Evolutionary conservation across 2,329 filamentous ascomycete species (phyloP).

Genomic region (Aspergillus viridinutans): DNA sequence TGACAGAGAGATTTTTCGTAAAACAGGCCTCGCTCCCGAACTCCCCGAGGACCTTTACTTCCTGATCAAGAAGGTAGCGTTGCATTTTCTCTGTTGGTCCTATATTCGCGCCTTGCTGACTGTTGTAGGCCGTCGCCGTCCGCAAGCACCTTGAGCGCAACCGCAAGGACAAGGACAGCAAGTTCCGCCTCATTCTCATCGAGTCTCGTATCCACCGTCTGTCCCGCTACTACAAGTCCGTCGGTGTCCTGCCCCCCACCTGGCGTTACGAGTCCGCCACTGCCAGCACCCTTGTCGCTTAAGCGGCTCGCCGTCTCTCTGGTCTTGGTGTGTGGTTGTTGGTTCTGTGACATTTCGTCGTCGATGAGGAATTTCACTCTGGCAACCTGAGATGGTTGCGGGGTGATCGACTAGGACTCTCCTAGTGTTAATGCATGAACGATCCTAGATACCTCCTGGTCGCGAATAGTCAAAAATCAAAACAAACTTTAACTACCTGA

Average conservation of each 20-base stretch:
- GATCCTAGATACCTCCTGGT: neutral
- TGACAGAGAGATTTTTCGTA: conserved; percentile 78
- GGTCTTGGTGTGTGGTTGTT: conserved; percentile 1
- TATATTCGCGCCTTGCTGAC: conserved; percentile 4
- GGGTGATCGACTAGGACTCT: neutral
- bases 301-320: conserved; percentile 39
- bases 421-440: neutral
- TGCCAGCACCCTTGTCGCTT: conserved; percentile 88
- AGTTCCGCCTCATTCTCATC: conserved; percentile 99
- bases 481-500: neutral
- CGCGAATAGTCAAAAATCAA: neutral
- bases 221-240: conserved; percentile 99
- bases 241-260: conserved; percentile 75
- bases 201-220: conserved; percentile 99
- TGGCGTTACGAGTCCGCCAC: conserved; percentile 99
- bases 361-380: neutral
- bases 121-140: conserved; percentile 78
- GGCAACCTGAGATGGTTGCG: neutral
- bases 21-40: conserved; percentile 94
- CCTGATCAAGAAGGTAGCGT: conserved; percentile 96
- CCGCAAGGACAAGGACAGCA: conserved; percentile 99
- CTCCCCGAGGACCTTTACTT: conserved; percentile 99
- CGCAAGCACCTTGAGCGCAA: conserved; percentile 99
- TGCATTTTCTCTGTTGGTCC: neutral
- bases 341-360: conserved; percentile 1